Evolutionary conservation across 2,329 filamentous ascomycete genomes (phyloP).

Genomic region (Cercospora beticola): DNA sequence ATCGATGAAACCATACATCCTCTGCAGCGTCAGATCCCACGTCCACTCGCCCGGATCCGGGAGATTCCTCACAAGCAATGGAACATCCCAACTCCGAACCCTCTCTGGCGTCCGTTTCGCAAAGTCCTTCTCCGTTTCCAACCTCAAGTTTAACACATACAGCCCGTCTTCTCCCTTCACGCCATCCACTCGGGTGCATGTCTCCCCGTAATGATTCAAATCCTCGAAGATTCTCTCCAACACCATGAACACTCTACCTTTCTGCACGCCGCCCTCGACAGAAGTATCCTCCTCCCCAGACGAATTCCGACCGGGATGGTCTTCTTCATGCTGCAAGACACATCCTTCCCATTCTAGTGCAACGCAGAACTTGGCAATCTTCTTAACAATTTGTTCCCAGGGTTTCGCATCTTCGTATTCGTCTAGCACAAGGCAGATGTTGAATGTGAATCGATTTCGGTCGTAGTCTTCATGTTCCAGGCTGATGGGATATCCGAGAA

Average conservation of each 20-base stretch:
- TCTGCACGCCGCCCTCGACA: conserved; percentile 18
- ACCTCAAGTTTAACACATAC: conserved; percentile 35
- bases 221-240: conserved; percentile 91
- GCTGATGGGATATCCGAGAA: conserved; percentile 86
- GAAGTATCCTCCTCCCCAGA: conserved; percentile 35
- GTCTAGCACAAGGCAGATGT: conserved; percentile 83
- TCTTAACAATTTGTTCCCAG: conserved; percentile 71
- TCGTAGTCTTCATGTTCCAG: conserved; percentile 73
- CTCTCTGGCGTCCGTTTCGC: conserved; percentile 73
- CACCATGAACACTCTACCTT: conserved; percentile 59
- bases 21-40: conserved; percentile 75
- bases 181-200: conserved; percentile 44
- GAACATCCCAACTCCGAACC: conserved; percentile 87
- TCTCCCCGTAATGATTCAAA: conserved; percentile 94
- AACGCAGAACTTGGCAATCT: conserved; percentile 80
- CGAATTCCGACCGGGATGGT: conserved; percentile 29
- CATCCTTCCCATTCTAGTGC: conserved; percentile 89
- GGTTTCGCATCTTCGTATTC: conserved; percentile 62
- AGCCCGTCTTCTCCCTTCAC: conserved; percentile 20
- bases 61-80: conserved; percentile 63
- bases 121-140: conserved; percentile 60
- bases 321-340: conserved; percentile 68
- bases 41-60: conserved; percentile 57
- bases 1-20: conserved; percentile 83
- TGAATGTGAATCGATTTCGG: conserved; percentile 95